Evolutionary conservation across 1,284 basidiomycete genomes (phyloP).

Genomic region (Volvariella volvacea): DNA sequence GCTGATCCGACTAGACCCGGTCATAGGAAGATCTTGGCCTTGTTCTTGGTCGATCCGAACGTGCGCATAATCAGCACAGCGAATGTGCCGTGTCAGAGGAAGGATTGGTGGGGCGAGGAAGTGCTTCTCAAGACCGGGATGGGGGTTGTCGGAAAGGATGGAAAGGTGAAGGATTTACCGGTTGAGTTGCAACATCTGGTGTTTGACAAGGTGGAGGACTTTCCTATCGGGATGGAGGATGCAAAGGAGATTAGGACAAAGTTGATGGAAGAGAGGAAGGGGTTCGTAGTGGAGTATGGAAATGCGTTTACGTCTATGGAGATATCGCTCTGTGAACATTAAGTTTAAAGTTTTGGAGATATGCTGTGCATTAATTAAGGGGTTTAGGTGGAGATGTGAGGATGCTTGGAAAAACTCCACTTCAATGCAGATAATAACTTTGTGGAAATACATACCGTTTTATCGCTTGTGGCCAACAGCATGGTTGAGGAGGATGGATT

Average conservation of each 20-base stretch:
- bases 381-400: too few relatives aligned
- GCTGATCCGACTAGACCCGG: constrained; percentile 35
- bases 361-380: too few relatives aligned
- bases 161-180: constrained; percentile 9
- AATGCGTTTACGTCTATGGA: too few relatives aligned
- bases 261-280: neutral
- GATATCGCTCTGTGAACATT: too few relatives aligned
- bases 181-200: constrained; percentile 16
- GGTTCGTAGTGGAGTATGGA: too few relatives aligned
- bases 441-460: too few relatives aligned
- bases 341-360: too few relatives aligned
- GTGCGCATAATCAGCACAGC: constrained; percentile 33
- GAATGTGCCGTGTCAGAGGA: constrained; percentile 36
- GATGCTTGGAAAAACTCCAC: too few relatives aligned
- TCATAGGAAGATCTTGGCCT: constrained; percentile 39
- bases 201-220: constrained; percentile 13
- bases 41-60: constrained; percentile 45
- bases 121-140: neutral
- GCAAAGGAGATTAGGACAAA: constrained; percentile 11
- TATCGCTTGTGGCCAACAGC: too few relatives aligned
- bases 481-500: too few relatives aligned
- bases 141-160: constrained; percentile 1
- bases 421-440: too few relatives aligned
- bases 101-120: constrained; percentile 25
- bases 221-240: constrained; percentile 7